Percentiles rank a stretch among this genome's conserved stretches.
phyloP scores from a whole-genome alignment of 2,329 filamentous ascomycete species.

The Pyrenophora teres region DNA sequence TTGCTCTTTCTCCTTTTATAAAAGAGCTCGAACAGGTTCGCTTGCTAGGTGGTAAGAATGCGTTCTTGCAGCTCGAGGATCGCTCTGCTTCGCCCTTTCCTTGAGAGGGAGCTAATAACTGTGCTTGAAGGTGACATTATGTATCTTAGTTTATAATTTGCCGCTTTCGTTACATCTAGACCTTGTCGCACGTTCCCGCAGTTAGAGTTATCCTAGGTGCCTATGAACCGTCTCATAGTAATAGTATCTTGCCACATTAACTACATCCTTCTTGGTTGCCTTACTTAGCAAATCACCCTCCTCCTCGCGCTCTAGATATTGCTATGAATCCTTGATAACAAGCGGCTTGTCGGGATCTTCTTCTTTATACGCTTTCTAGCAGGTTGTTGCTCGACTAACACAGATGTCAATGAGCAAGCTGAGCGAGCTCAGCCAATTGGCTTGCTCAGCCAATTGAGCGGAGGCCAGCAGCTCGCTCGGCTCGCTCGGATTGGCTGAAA shows the following conservation, averaged over 20 bases:
- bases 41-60: neutral
- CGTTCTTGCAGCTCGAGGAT: neutral
- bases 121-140: no score
- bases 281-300: conserved; percentile 50
- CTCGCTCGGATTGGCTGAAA: neutral
- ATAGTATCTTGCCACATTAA: conserved; percentile 22
- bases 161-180: conserved; percentile 1
- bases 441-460: neutral
- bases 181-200: conserved; percentile 13
- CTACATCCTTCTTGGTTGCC: conserved; percentile 42
- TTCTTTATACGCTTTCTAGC: conserved; percentile 20
- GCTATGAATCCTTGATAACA: conserved; percentile 55
- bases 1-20: neutral
- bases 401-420: neutral
- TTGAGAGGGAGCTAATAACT: neutral
- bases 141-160: neutral
- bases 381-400: conserved; percentile 3
- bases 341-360: conserved; percentile 37
- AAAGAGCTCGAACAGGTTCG: neutral
- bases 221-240: conserved; percentile 13
- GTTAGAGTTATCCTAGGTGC: conserved; percentile 6
- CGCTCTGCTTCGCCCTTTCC: neutral
- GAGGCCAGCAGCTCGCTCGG: neutral
- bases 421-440: neutral
- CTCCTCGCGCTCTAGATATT: conserved; percentile 50